A percentile compares a stretch with the other conserved stretches of the same genome.
These are phyloP conservation scores for Myriosclerotinia scirpicola DNA, from an alignment of 2,329 filamentous ascomycete genomes.

Conservation along the genomic window DNA sequence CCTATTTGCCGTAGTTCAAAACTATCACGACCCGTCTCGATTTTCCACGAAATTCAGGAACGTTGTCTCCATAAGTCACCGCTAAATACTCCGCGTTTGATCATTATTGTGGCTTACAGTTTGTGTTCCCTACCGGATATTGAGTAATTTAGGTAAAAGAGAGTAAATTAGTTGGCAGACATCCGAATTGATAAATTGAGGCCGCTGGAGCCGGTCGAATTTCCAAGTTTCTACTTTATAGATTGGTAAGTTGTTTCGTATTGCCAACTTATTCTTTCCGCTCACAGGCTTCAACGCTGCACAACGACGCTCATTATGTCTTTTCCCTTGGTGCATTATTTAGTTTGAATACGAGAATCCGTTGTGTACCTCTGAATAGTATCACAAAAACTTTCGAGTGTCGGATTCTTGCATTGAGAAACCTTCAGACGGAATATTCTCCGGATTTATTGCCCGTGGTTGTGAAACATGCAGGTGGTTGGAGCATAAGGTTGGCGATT, in stretches of 20 bases:
- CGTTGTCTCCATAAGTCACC: background rate
- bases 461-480: background rate
- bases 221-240: slow-evolving; percentile 3
- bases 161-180: slow-evolving; percentile 10
- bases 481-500: background rate
- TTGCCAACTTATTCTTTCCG: slow-evolving; percentile 5
- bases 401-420: background rate
- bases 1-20: background rate
- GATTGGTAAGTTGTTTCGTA: slow-evolving; percentile 5
- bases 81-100: background rate
- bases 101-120: background rate
- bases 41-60: background rate
- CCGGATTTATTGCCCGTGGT: background rate
- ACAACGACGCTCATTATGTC: background rate
- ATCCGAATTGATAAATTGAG: background rate
- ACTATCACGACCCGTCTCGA: background rate
- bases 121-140: background rate
- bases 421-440: background rate
- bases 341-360: no score
- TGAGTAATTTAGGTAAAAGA: background rate
- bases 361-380: no score
- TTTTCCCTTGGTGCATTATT: no score
- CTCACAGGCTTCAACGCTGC: background rate
- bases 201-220: background rate
- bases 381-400: no score